Conservation (phyloP, 192 early-diverging fungal species). For the Gryganskiella cystojenkinii region DNA sequence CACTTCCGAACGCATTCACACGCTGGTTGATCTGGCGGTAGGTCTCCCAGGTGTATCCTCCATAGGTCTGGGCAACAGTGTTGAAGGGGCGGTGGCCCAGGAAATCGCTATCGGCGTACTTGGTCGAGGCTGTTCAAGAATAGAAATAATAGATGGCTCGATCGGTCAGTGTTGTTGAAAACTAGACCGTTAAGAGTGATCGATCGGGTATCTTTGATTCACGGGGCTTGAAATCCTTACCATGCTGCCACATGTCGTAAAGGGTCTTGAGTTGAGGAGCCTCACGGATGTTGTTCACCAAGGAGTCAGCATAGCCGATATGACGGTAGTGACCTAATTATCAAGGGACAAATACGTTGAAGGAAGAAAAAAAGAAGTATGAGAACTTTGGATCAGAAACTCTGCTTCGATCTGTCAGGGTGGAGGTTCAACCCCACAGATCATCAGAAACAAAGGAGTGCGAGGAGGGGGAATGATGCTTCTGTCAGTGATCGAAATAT, state of each 20-base stretch:
- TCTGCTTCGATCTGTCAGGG: neutral
- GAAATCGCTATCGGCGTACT: slow-evolving; percentile 65
- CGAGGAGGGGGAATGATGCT: neutral
- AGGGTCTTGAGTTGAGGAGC: slow-evolving; percentile 61
- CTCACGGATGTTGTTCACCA: slow-evolving; percentile 50
- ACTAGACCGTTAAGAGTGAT: no score
- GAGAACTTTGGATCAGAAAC: neutral
- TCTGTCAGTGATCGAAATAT: slow-evolving; percentile 8
- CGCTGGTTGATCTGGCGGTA: slow-evolving; percentile 73
- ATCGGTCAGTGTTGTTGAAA: no score
- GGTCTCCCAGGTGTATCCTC: slow-evolving; percentile 76
- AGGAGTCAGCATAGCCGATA: slow-evolving; percentile 33
- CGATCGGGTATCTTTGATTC: no score
- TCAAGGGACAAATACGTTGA: neutral
- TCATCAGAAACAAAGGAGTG: no score
- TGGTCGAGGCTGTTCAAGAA: slow-evolving; percentile 66
- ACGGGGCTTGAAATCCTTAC: slow-evolving; percentile 52
- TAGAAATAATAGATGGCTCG: no score
- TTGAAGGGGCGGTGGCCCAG: slow-evolving; percentile 74
- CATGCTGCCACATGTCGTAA: slow-evolving; percentile 58
- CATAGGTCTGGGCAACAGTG: slow-evolving; percentile 68
- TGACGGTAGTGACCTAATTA: slow-evolving; percentile 62
- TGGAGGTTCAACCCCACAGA: neutral
- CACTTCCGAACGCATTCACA: slow-evolving; percentile 73
- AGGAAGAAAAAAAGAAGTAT: neutral